Base-by-base conservation (phyloP, 768 basidiomycete genomes). In the Rickenella mellea region DNA sequence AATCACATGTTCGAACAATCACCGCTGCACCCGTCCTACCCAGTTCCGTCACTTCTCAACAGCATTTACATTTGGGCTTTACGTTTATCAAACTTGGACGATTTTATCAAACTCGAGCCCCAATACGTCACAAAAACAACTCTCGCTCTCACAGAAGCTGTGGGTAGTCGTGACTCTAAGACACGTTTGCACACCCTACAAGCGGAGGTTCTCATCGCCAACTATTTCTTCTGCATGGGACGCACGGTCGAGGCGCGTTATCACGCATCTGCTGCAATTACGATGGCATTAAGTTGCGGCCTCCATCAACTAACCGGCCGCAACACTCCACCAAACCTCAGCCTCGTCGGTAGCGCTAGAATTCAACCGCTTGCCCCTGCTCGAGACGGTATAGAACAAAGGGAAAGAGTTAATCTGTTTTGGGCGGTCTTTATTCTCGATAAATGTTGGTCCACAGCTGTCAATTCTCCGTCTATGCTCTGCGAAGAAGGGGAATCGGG, bases 11-110 rank as follows among this genome's bases (percentile, higher is more conserved):
- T n/a, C n/a, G n/a, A n/a, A n/a, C n/a, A n/a, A n/a, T n/a, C n/a
- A n/a, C n/a, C n/a, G n/a, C n/a, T n/a, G n/a, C n/a, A n/a, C 26
- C 6, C n/a, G 71, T 3, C n/a, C n/a, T n/a, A n/a, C n/a, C 73
- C 73, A 15, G 59, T 71, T 4, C 68, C 71, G 9, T 70, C 72
- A 4, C 59, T 80, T 4, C 60, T 72, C 27, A 71, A 62, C 45
- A 63, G 62, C 4, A 66, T 75, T 1, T 72, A 71, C 35, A 63
- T 82, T 1, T 71, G 75, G 65, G 77, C 74, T 7, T 55, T 66
- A 27, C 68, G 71, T 41, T 61, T 80, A n/a, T 68, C 70, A 14
- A 32, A 32, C 20, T 78, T 83, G 6, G 80, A 76, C 28, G n/a
- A 14, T 3, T 3, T 19, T 5, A 14, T 19, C n/a, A 14, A 32